Percentiles rank a stretch among this genome's conserved stretches.
These are phyloP conservation scores for Colletotrichum aenigma DNA, from an alignment of 2,329 filamentous ascomycete genomes.

Conservation along the genomic window DNA sequence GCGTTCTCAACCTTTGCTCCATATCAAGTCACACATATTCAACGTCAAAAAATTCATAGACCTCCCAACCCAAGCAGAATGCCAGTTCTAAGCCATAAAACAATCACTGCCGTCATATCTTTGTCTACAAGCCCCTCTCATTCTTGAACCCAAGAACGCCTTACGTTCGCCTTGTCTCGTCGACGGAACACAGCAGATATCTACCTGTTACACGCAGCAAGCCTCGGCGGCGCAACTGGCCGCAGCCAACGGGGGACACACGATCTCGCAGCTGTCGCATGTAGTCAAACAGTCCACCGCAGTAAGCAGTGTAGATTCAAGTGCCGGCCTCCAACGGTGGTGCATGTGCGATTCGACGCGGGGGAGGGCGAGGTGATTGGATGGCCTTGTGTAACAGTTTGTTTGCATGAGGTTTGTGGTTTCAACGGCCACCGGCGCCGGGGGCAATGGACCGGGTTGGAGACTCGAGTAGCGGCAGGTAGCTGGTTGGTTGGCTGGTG, in stretches of 20 bases:
- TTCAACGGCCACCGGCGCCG: not conserved
- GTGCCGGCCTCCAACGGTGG: not conserved
- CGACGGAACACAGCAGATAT: too few species aligned
- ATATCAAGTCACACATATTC: too few species aligned
- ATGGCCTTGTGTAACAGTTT: not conserved
- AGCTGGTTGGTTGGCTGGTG: not conserved
- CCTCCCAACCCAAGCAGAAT: too few species aligned
- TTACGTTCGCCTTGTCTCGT: too few species aligned
- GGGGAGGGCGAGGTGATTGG: not conserved
- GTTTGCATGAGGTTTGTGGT: not conserved
- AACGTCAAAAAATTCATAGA: too few species aligned
- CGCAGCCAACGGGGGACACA: not conserved
- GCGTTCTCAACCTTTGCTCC: too few species aligned
- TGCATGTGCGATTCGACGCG: not conserved
- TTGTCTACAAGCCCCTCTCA: too few species aligned
- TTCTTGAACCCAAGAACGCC: too few species aligned
- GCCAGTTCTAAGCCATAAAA: too few species aligned
- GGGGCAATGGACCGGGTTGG: not conserved
- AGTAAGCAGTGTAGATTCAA: not conserved
- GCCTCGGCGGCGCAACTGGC: not conserved
- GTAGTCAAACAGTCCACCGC: not conserved
- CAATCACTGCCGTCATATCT: too few species aligned
- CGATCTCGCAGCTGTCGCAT: constrained; percentile 4
- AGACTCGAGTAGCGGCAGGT: not conserved
- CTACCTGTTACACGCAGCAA: too few species aligned